Evolutionary conservation across 306 rosid species (phyloP), one percentile per base, ranked within the genome.

Genomic region (Cucurbita maxima): DNA sequence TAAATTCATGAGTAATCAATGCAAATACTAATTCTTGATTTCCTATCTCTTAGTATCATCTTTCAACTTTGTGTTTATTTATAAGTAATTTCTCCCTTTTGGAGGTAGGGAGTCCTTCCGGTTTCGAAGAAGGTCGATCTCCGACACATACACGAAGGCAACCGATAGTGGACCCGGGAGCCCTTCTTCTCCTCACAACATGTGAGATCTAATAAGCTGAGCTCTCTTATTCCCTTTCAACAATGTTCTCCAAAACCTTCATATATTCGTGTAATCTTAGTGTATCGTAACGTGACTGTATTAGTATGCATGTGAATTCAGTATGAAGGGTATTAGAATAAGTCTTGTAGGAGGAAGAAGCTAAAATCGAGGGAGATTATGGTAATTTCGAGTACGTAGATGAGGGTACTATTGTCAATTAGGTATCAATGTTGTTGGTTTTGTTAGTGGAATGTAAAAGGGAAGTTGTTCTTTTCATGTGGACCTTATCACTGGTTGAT

Each of bases 31-130:
- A 60, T 30, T 30, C 34, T 14, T 61, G 22, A 4, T 19, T 19
- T 56, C 1, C 60, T 9, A 19, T 34, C 6, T 19, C 60, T 13
- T 19, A 14, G 0, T 69, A 69, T 43, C 73, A 7, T 69, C 22
- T 47, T 69, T 34, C 58, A 60, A 60, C 14, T 8, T 37, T 62
- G 34, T 11, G 25, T 56, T 34, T 53, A 13, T 40, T 51, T 34
- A 15, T 20, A 72, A 54, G 34, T 62, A 25, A 19, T 75, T 73
- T 5, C 68, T 62, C 59, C 16, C 20, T 73, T 41, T 51, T 79
- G 97, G 96, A 51, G 75, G 81, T 60, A 94, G 82, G 80, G 97
- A 89, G 69, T 64, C 96, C 22, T 85, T 81, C 70, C 87, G 94
- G 59, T 88, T 88, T 73, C 79, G 95, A 10, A 81, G 96, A 59